Percentiles rank a stretch among this genome's conserved stretches.
Conservation (phyloP, 2,329 filamentous ascomycete species). For the Scortechinia acanthostroma region DNA sequence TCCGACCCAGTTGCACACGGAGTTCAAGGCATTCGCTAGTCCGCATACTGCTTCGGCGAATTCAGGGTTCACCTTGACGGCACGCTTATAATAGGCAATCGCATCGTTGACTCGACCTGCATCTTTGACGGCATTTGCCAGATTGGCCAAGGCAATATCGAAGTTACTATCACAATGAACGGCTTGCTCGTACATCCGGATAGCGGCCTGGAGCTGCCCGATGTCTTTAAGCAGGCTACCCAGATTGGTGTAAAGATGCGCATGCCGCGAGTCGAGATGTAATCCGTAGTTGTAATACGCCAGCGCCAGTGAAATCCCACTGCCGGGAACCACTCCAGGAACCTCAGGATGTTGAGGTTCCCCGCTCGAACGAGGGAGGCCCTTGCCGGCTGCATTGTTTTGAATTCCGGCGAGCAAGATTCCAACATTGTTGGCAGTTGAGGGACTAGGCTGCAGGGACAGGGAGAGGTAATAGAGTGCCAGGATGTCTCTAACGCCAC, state of each 20-base stretch:
- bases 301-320: slow-evolving; percentile 78
- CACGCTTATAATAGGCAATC: slow-evolving; percentile 83
- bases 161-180: slow-evolving; percentile 89
- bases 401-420: slow-evolving; percentile 94
- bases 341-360: slow-evolving; percentile 28
- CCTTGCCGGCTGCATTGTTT: slow-evolving; percentile 39
- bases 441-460: slow-evolving; percentile 89
- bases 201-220: slow-evolving; percentile 82
- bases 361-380: slow-evolving; percentile 20
- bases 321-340: slow-evolving; percentile 77
- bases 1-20: slow-evolving; percentile 88
- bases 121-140: slow-evolving; percentile 96
- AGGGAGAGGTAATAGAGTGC: slow-evolving; percentile 92
- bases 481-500: slow-evolving; percentile 83
- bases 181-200: slow-evolving; percentile 94
- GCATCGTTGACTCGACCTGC: slow-evolving; percentile 87
- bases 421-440: slow-evolving; percentile 95
- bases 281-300: slow-evolving; percentile 95
- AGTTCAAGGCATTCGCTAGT: slow-evolving; percentile 87
- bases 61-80: slow-evolving; percentile 83
- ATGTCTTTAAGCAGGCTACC: slow-evolving; percentile 94
- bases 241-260: slow-evolving; percentile 92
- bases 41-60: slow-evolving; percentile 97
- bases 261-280: slow-evolving; percentile 77
- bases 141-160: slow-evolving; percentile 90